Evolutionary conservation across 2,329 filamentous ascomycete genomes (phyloP), one percentile per base, ranked within the genome.

Genomic region (Arthrobotrys entomopaga): DNA sequence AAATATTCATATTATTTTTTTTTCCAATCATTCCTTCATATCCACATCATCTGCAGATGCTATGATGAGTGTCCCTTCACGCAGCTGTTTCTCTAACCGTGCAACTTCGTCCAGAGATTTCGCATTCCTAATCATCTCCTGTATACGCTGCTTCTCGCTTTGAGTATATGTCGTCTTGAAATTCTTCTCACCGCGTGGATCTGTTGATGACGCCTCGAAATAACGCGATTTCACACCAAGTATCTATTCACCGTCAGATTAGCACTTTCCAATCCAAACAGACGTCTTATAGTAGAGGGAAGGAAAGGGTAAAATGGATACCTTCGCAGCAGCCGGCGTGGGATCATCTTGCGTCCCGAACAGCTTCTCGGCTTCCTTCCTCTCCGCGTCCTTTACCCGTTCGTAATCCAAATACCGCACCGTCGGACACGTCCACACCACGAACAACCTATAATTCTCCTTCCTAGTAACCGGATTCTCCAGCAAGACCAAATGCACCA

Each of bases 361-460:
- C 1, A 99, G 85, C 81, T 94, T 90, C 16, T 83, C 85, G 0
- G 92, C 92, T 78, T 89, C 87, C 77, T 87, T 83, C 50, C 93
- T 88, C 85, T 99, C 95, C 0, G 86, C 88, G 77, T 95, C 88
- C 82, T 92, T 96, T 57, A 99, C 93, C 82, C 96, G 97, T 78
- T 88, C 86, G 81, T 92, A 97, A 82, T 99, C 95, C 56, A 99
- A 86, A 82, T 97, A 98, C 50, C 94, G 89, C 49, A 99, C 88
- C 3, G 86, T 86, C 0, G 92, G 93, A 80, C 91, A 92, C 76
- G 90, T 88, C 90, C 91, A 97, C 74, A 99, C 87, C 26, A 97
- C 84, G 90, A 92, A 99, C 81, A 90, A 90, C 61, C 95, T 90
- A 83, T 98, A 99, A 82, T 97, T 85, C 92, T 98, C 93, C 83